phyloP scores from a whole-genome alignment of 305 asterid genomes.

The Galium porrigens region DNA sequence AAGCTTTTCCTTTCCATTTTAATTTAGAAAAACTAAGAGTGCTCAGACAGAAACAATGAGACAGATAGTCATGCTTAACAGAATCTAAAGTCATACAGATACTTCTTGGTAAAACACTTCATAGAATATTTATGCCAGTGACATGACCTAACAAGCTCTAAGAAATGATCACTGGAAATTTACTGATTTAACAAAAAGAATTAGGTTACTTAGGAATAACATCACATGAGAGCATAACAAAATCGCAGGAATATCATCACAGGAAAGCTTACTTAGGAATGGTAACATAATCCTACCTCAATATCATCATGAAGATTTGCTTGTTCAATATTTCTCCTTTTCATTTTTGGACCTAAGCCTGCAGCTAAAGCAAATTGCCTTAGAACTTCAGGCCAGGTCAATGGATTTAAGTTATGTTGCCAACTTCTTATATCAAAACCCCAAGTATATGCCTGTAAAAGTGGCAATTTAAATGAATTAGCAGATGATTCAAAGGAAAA shows the following conservation, averaged over 20 bases:
- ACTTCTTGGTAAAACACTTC: background rate
- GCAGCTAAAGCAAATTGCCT: constrained; percentile 87
- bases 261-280: constrained; percentile 2
- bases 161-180: background rate
- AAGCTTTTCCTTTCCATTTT: background rate
- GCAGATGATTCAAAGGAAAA: constrained; percentile 14
- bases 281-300: constrained; percentile 43
- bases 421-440: constrained; percentile 84
- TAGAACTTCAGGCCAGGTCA: constrained; percentile 92
- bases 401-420: constrained; percentile 59
- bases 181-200: background rate
- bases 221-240: background rate
- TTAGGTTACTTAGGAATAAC: background rate
- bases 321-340: constrained; percentile 30
- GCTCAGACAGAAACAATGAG: background rate
- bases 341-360: constrained; percentile 78
- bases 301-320: constrained; percentile 33
- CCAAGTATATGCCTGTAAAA: constrained; percentile 76
- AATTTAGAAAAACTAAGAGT: background rate
- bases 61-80: background rate
- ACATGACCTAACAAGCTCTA: background rate
- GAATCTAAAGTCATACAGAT: background rate
- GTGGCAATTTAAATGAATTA: constrained; percentile 17
- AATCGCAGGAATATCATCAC: background rate
- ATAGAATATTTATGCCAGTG: background rate